Conservation (phyloP, 495 filamentous ascomycete species). For the Xylaria flabelliformis region DNA sequence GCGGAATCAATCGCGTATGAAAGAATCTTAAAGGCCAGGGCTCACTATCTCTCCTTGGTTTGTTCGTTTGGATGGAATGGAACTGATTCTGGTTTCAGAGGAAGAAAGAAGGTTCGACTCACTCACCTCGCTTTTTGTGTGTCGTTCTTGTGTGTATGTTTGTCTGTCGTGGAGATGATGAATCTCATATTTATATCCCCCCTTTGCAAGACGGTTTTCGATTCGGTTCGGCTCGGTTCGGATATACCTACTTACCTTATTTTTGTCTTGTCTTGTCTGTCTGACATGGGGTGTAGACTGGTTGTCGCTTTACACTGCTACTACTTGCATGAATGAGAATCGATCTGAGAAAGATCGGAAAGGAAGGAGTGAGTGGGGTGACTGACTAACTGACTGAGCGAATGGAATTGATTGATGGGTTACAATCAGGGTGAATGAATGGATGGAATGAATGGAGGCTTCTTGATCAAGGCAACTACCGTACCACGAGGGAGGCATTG, state of each 20-base stretch:
- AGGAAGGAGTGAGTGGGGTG: not conserved
- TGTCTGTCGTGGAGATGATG: not conserved
- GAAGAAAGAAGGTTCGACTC: too few relatives aligned
- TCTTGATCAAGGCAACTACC: not conserved
- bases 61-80: slow-evolving; percentile 8
- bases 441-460: slow-evolving; percentile 6
- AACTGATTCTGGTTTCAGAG: slow-evolving; percentile 1
- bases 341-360: slow-evolving; percentile 3
- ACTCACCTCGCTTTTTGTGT: not conserved
- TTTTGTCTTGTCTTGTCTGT: not conserved
- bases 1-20: slow-evolving; percentile 1
- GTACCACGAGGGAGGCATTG: not conserved
- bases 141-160: not conserved
- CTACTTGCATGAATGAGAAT: not conserved
- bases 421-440: not conserved
- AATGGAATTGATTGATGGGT: not conserved
- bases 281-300: slow-evolving; percentile 12
- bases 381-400: not conserved
- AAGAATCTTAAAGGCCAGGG: slow-evolving; percentile 9
- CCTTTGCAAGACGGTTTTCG: too few relatives aligned
- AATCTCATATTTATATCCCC: slow-evolving; percentile 14
- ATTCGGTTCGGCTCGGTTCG: not conserved
- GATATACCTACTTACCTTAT: not conserved
- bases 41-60: slow-evolving; percentile 16
- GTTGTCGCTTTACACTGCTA: not conserved